Percentiles rank a stretch among this genome's conserved stretches.
phyloP scores from a whole-genome alignment of 129 eudicot genomes.

The Lactuca sativa region DNA sequence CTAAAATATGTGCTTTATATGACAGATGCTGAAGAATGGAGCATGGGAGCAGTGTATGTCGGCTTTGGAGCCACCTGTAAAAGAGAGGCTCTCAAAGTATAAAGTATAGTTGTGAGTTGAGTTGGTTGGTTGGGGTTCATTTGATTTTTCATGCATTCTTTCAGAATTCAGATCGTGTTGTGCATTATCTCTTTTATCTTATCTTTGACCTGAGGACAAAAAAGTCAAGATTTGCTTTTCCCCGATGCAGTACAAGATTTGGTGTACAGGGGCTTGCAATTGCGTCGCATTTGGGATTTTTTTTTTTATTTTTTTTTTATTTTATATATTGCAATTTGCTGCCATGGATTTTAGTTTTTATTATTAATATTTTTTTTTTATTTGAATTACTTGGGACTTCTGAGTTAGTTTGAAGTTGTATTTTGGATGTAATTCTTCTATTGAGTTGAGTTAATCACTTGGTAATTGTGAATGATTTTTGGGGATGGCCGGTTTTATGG shows the following conservation, averaged over 20 bases:
- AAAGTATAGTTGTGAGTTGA: slow-evolving; percentile 42
- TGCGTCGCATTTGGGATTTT: neutral
- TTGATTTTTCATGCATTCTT: slow-evolving; percentile 19
- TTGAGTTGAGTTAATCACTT: neutral
- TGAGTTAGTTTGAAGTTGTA: neutral
- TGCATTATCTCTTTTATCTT: slow-evolving; percentile 18
- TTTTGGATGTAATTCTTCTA: neutral
- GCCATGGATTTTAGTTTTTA: neutral
- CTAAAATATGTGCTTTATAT: neutral
- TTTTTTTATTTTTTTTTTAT: neutral
- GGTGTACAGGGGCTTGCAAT: slow-evolving; percentile 42
- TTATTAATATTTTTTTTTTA: neutral
- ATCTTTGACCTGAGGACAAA: slow-evolving; percentile 8
- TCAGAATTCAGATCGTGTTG: slow-evolving; percentile 30
- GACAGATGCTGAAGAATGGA: slow-evolving; percentile 83
- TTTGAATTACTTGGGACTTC: neutral
- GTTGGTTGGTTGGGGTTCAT: slow-evolving; percentile 14
- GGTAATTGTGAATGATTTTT: neutral
- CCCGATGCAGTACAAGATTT: slow-evolving; percentile 23
- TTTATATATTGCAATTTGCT: slow-evolving; percentile 12
- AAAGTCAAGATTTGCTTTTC: slow-evolving; percentile 21
- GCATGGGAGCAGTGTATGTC: slow-evolving; percentile 98
- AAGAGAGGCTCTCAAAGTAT: slow-evolving; percentile 68
- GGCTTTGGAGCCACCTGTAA: slow-evolving; percentile 75
- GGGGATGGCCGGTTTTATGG: neutral